A percentile compares a stretch with the other conserved stretches of the same genome.
Conservation (phyloP, 306 rosid species). For the Inga laurina region DNA sequence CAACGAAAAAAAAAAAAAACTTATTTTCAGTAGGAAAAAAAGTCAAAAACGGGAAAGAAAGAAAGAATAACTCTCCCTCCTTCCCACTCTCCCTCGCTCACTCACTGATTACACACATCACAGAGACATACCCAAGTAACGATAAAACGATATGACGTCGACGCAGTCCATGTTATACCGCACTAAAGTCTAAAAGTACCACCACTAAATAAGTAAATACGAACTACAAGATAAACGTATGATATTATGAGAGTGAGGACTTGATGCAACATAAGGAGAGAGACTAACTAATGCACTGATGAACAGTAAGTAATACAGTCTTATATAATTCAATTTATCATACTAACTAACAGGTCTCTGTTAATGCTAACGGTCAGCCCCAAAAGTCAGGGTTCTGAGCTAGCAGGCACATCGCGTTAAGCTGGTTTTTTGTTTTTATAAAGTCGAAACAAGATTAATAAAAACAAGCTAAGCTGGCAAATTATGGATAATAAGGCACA, state of each 20-base stretch:
- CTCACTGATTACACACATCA: too few relatives aligned
- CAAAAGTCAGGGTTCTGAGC: background rate
- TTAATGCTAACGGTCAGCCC: background rate
- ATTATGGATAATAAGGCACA: conserved; percentile 60
- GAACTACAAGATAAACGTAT: background rate
- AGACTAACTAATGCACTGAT: background rate
- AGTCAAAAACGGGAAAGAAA: too few relatives aligned
- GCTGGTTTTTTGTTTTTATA: background rate
- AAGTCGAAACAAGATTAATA: background rate
- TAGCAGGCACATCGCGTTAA: background rate
- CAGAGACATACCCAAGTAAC: background rate
- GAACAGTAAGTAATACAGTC: background rate
- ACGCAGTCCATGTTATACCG: background rate
- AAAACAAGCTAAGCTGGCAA: background rate
- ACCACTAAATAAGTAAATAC: background rate
- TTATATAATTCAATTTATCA: background rate
- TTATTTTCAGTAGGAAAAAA: background rate
- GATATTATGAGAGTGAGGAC: background rate
- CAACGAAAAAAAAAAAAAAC: too few relatives aligned
- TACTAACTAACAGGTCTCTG: background rate
- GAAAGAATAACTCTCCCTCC: too few relatives aligned
- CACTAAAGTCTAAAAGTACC: background rate
- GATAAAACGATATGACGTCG: background rate
- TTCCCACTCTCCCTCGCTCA: too few relatives aligned
- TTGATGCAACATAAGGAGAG: background rate